A percentile compares a stretch with the other conserved stretches of the same genome.
Conservation (phyloP, 768 basidiomycete species). For the Tulasnella sp. region DNA sequence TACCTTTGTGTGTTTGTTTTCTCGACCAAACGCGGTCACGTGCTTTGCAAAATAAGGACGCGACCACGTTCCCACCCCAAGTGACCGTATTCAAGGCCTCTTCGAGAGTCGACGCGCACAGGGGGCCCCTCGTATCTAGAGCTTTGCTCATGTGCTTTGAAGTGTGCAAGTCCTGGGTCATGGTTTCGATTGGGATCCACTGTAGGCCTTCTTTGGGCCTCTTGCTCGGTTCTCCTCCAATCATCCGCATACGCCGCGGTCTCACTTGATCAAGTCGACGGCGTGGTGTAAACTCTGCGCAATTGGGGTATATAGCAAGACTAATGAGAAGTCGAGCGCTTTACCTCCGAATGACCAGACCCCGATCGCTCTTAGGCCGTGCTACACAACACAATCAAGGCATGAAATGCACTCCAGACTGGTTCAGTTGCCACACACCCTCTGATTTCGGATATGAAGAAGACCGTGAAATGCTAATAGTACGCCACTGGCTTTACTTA, state of each 20-base stretch:
- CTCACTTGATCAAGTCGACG: constrained; percentile 1
- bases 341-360: not conserved
- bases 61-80: constrained; percentile 1
- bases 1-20: not conserved
- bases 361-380: not conserved
- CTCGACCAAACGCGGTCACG: not conserved
- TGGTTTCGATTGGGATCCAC: not conserved
- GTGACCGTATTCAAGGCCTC: not conserved
- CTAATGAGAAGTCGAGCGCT: not conserved
- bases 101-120: not conserved
- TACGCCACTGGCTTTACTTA: not conserved
- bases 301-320: not conserved
- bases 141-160: not conserved
- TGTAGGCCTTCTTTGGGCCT: not conserved
- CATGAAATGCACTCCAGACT: not conserved
- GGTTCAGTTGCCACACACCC: not conserved
- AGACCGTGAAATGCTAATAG: not conserved
- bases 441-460: not conserved
- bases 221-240: not conserved
- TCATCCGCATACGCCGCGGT: not conserved
- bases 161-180: not conserved
- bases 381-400: not conserved
- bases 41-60: not conserved
- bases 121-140: not conserved
- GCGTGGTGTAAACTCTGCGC: not conserved